A percentile compares a stretch with the other conserved stretches of the same genome.
phyloP scores from a whole-genome alignment of 176 grass and related monocot species.

The Cocos nucifera region DNA sequence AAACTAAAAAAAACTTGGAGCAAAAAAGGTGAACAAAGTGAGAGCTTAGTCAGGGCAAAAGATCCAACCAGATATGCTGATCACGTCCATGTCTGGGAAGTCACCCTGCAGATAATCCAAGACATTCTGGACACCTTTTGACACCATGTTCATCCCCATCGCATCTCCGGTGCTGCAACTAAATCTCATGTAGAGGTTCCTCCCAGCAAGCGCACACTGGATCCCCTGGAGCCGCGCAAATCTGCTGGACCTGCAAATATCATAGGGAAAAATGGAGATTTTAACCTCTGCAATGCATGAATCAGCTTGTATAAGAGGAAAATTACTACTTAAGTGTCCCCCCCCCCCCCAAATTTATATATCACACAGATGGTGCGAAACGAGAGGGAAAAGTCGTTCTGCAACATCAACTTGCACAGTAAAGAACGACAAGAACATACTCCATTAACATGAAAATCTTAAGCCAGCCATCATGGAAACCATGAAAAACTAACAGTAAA shows the following conservation, averaged over 20 bases:
- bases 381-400: too few relatives aligned
- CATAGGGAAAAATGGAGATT: background rate
- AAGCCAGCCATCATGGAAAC: too few relatives aligned
- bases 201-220: slow-evolving; percentile 74
- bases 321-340: too few relatives aligned
- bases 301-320: too few relatives aligned
- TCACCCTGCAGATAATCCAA: slow-evolving; percentile 68
- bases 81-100: slow-evolving; percentile 86
- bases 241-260: slow-evolving; percentile 57
- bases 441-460: too few relatives aligned
- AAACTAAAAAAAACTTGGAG: too few relatives aligned
- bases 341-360: too few relatives aligned
- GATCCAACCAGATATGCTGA: slow-evolving; percentile 73
- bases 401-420: too few relatives aligned
- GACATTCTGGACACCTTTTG: slow-evolving; percentile 86
- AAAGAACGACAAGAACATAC: too few relatives aligned
- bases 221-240: slow-evolving; percentile 69
- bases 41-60: background rate
- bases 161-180: slow-evolving; percentile 85
- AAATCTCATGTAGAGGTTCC: slow-evolving; percentile 95
- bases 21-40: background rate
- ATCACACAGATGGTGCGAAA: too few relatives aligned
- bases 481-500: too few relatives aligned
- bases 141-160: slow-evolving; percentile 99
- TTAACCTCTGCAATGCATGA: too few relatives aligned